Evolutionary conservation across 2,329 filamentous ascomycete genomes (phyloP).

Genomic region (Trichoderma simmonsii): DNA sequence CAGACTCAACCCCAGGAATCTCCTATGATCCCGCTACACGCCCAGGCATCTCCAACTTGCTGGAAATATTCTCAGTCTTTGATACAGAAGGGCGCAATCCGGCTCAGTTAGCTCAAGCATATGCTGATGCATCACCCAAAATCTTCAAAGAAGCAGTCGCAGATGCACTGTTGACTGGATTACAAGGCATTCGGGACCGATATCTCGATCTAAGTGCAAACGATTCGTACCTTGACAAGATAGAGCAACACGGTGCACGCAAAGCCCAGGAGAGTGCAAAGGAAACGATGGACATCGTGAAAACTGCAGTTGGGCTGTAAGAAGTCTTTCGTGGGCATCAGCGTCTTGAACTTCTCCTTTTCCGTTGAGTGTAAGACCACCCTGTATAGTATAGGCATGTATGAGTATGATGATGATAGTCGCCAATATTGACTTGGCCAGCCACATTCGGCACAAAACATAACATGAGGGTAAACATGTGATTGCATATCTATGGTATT

Average conservation of each 20-base stretch:
- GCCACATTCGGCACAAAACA: not conserved
- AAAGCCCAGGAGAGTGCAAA: slow-evolving; percentile 62
- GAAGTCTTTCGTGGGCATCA: not conserved
- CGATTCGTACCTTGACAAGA: slow-evolving; percentile 52
- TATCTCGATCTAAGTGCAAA: slow-evolving; percentile 50
- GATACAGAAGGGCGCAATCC: slow-evolving; percentile 43
- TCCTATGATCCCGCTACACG: slow-evolving; percentile 67
- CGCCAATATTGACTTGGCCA: not conserved
- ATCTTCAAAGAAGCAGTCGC: slow-evolving; percentile 54
- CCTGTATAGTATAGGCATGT: not conserved
- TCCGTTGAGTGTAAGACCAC: not conserved
- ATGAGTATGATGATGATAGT: not conserved
- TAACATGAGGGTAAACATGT: not conserved
- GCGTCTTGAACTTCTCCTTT: not conserved
- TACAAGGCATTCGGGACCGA: slow-evolving; percentile 53
- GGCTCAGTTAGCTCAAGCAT: slow-evolving; percentile 39
- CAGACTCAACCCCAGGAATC: slow-evolving; percentile 66
- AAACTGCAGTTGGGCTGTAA: slow-evolving; percentile 50
- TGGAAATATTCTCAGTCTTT: slow-evolving; percentile 75
- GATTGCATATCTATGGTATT: not conserved
- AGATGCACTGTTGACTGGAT: slow-evolving; percentile 50
- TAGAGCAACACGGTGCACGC: slow-evolving; percentile 56
- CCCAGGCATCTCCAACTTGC: slow-evolving; percentile 83
- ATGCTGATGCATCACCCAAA: slow-evolving; percentile 37
- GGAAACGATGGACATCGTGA: slow-evolving; percentile 54